These are phyloP conservation scores for Trichomonas gallinae DNA, from an alignment of 208 protist species.

Conservation along the genomic window DNA sequence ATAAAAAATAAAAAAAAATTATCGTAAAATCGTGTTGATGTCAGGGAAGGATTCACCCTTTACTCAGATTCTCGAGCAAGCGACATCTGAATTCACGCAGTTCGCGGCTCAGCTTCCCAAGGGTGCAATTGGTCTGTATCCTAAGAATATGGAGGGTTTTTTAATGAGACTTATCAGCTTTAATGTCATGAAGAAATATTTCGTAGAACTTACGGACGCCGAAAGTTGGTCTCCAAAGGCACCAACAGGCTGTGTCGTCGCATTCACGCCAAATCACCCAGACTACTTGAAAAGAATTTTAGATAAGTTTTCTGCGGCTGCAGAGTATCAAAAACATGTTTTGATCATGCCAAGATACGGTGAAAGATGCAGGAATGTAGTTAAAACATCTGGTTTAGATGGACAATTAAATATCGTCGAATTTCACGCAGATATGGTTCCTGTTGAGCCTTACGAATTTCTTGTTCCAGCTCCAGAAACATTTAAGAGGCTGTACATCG, in stretches of 20 bases:
- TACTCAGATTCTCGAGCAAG: not conserved
- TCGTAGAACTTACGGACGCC: not conserved
- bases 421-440: not conserved
- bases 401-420: not conserved
- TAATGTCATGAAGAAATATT: not conserved
- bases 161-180: not conserved
- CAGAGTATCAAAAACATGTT: not conserved
- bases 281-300: not conserved
- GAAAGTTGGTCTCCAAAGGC: not conserved
- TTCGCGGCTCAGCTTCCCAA: not conserved
- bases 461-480: not conserved
- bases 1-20: not conserved
- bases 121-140: not conserved
- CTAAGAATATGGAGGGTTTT: not conserved
- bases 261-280: not conserved
- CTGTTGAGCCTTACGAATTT: not conserved
- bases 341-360: conserved; percentile 6
- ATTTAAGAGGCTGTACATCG: not conserved
- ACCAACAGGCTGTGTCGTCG: not conserved
- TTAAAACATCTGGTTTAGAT: not conserved
- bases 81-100: not conserved
- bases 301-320: not conserved
- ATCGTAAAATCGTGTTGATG: not conserved
- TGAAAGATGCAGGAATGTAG: not conserved
- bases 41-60: not conserved